phyloP scores from a whole-genome alignment of 2,329 filamentous ascomycete species.

The Paraphoma chrysanthemicola region DNA sequence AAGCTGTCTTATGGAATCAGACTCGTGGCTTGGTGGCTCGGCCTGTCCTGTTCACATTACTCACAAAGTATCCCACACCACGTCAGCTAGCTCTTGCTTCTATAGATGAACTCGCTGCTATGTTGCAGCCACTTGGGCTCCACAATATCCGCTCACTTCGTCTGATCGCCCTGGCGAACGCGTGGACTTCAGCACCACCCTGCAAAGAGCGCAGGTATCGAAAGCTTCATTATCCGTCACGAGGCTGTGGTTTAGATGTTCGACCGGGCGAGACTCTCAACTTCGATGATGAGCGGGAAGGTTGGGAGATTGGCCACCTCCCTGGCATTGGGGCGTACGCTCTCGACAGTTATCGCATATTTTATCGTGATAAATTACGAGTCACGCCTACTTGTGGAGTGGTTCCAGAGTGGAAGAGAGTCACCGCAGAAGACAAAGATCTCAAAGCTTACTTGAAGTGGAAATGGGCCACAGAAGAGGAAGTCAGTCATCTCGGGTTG shows the following conservation, averaged over 20 bases:
- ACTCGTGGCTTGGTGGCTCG: constrained; percentile 77
- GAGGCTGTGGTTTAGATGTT: constrained; percentile 47
- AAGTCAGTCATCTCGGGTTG: neutral
- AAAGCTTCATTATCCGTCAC: constrained; percentile 53
- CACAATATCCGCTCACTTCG: constrained; percentile 63
- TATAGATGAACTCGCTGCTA: constrained; percentile 18
- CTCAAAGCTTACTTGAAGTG: constrained; percentile 84
- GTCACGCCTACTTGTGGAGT: constrained; percentile 63
- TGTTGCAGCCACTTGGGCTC: constrained; percentile 37
- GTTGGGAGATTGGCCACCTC: constrained; percentile 87
- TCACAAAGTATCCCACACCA: constrained; percentile 72
- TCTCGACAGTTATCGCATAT: constrained; percentile 90
- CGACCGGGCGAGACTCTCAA: constrained; percentile 52
- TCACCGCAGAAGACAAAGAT: constrained; percentile 84
- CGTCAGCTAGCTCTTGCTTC: constrained; percentile 60
- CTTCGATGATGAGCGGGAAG: constrained; percentile 47
- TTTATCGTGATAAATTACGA: constrained; percentile 81
- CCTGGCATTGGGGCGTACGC: constrained; percentile 78
- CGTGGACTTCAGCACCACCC: constrained; percentile 72
- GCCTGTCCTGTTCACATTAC: constrained; percentile 75
- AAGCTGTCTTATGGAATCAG: constrained; percentile 83
- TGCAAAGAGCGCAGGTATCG: constrained; percentile 63
- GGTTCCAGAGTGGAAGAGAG: constrained; percentile 90
- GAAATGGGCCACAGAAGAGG: constrained; percentile 72
- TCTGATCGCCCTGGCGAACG: constrained; percentile 73